These are phyloP conservation scores for Aspergillus ibericus DNA, from an alignment of 2,329 filamentous ascomycete species.

Conservation along the genomic window DNA sequence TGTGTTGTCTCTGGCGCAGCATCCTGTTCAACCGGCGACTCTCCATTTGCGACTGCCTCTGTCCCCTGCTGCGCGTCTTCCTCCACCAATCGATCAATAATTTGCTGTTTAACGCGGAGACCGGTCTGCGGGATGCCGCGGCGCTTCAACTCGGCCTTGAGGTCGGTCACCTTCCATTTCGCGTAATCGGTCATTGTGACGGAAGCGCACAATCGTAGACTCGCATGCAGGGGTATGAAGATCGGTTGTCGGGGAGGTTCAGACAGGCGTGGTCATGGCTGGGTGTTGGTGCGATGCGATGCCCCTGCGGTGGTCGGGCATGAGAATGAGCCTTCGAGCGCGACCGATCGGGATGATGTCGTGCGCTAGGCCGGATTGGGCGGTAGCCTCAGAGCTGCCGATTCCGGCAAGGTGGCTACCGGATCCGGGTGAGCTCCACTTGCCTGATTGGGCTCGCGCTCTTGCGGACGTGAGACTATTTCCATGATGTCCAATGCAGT, in stretches of 20 bases:
- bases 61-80: slow-evolving; percentile 36
- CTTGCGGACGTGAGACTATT: too few relatives aligned
- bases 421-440: neutral
- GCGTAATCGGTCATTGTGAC: slow-evolving; percentile 53
- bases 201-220: slow-evolving; percentile 7
- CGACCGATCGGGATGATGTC: slow-evolving; percentile 16
- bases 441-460: neutral
- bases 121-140: slow-evolving; percentile 69
- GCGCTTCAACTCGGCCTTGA: slow-evolving; percentile 72
- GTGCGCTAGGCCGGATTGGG: slow-evolving; percentile 15
- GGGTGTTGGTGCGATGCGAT: slow-evolving; percentile 12
- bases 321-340: neutral
- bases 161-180: slow-evolving; percentile 70
- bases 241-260: neutral
- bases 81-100: slow-evolving; percentile 64
- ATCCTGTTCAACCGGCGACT: slow-evolving; percentile 18
- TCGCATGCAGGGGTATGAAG: slow-evolving; percentile 7
- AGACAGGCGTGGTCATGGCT: slow-evolving; percentile 14
- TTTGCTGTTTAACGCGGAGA: slow-evolving; percentile 64
- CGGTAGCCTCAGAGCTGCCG: neutral
- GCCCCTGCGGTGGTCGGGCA: slow-evolving; percentile 16
- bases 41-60: slow-evolving; percentile 28
- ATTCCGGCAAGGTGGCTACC: neutral
- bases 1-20: slow-evolving; percentile 16
- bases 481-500: too few relatives aligned